phyloP scores from a whole-genome alignment of 192 early-diverging fungal species.

The Phlyctochytrium bullatum region DNA sequence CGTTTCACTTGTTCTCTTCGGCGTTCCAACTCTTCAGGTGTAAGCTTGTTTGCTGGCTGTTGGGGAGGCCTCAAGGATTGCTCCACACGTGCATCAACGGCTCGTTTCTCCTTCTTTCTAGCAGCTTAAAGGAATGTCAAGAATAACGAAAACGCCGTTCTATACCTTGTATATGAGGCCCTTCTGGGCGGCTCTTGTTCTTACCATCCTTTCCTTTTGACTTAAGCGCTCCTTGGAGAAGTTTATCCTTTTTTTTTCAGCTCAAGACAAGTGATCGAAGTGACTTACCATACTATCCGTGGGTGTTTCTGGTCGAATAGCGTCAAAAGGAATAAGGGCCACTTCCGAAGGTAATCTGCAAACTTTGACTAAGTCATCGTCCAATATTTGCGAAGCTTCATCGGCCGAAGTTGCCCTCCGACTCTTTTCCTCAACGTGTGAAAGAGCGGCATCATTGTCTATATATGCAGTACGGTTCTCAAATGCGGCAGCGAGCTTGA shows the following conservation, averaged over 20 bases:
- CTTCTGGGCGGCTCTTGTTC: background rate
- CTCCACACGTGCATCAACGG: background rate
- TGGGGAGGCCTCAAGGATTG: background rate
- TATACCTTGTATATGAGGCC: background rate
- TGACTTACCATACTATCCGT: background rate
- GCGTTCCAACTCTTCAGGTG: background rate
- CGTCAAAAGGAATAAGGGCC: background rate
- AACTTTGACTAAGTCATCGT: background rate
- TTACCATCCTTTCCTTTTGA: no score
- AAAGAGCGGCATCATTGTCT: conserved; percentile 17
- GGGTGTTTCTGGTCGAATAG: background rate
- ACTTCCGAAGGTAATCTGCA: background rate
- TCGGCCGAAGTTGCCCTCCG: no score
- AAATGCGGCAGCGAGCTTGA: conserved; percentile 18
- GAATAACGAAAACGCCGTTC: no score
- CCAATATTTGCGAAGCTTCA: background rate
- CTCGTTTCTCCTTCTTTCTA: background rate
- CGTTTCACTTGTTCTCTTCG: conserved; percentile 7
- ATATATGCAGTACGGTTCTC: conserved; percentile 10
- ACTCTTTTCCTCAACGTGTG: background rate
- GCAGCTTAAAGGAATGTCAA: no score
- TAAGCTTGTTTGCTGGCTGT: background rate
- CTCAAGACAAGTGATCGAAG: background rate
- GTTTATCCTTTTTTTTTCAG: no score
- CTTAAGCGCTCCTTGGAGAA: background rate